Percentiles rank a stretch among this genome's conserved stretches.
phyloP scores from a whole-genome alignment of 1,284 basidiomycete genomes.

The Cutaneotrichosporon sp. region DNA sequence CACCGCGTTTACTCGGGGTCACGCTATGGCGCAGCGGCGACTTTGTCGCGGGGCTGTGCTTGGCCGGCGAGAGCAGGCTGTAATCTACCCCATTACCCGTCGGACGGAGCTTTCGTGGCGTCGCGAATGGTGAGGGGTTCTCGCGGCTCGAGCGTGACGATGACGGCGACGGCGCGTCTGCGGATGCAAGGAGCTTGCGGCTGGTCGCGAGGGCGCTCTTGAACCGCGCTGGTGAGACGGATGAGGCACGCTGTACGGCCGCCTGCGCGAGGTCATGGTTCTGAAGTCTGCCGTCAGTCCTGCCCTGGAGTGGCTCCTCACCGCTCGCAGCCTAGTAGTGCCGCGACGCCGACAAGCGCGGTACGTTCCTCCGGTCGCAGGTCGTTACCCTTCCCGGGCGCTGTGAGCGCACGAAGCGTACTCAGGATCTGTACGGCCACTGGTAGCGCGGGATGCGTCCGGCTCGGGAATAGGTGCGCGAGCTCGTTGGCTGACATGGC shows the following conservation, averaged over 20 bases:
- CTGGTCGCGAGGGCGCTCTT: slow-evolving; percentile 26
- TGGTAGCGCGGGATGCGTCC: slow-evolving; percentile 40
- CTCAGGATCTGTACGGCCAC: slow-evolving; percentile 35
- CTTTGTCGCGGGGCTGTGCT: slow-evolving; percentile 14
- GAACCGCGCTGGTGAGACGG: slow-evolving; percentile 39
- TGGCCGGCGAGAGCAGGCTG: slow-evolving; percentile 22
- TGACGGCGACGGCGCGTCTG: background rate
- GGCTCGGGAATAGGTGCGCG: slow-evolving; percentile 37
- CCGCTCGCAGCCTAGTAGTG: slow-evolving; percentile 44
- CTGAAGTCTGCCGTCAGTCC: slow-evolving; percentile 27
- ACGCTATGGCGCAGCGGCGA: slow-evolving; percentile 16
- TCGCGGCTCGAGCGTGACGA: background rate
- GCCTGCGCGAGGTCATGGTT: slow-evolving; percentile 31
- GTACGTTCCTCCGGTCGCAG: slow-evolving; percentile 35
- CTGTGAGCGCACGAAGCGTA: slow-evolving; percentile 36
- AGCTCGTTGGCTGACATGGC: slow-evolving; percentile 38
- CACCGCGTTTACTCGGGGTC: slow-evolving; percentile 2
- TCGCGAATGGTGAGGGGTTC: slow-evolving; percentile 20
- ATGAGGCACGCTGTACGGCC: slow-evolving; percentile 38
- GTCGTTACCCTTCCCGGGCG: slow-evolving; percentile 38
- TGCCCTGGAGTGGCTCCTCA: slow-evolving; percentile 16
- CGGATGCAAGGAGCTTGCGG: slow-evolving; percentile 24
- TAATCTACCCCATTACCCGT: slow-evolving; percentile 28
- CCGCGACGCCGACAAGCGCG: slow-evolving; percentile 43
- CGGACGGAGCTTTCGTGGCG: slow-evolving; percentile 36